A percentile compares a stretch with the other conserved stretches of the same genome.
Evolutionary conservation across 305 asterid species (phyloP).

Genomic region (Fraxinus xanthoxyloides): DNA sequence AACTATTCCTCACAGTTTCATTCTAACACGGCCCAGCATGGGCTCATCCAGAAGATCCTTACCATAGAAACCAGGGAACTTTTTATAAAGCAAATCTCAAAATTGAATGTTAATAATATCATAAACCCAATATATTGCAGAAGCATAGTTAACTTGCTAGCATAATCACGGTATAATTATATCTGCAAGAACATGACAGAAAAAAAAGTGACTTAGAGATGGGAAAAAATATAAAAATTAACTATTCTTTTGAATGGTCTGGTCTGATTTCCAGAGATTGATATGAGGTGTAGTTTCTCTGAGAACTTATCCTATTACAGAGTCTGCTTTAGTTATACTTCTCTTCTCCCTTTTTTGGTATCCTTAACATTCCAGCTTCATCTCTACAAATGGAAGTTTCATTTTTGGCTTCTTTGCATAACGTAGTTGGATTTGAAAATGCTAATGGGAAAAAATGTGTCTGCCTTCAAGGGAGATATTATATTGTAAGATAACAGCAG

Average conservation of each 20-base stretch:
- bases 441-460: not conserved
- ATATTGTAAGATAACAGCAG: not conserved
- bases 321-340: not conserved
- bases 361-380: not conserved
- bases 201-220: not conserved
- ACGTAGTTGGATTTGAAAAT: not conserved
- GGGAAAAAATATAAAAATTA: not conserved
- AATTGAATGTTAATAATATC: not conserved
- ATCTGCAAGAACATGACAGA: not conserved
- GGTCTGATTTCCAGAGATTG: not conserved
- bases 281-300: not conserved
- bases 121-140: not conserved
- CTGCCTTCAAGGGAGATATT: not conserved
- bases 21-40: not conserved
- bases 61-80: not conserved
- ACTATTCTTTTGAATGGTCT: not conserved
- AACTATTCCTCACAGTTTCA: not conserved
- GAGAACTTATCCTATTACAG: not conserved
- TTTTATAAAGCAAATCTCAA: not conserved
- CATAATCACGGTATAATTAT: not conserved
- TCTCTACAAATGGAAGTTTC: not conserved
- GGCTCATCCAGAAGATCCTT: not conserved
- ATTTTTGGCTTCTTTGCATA: not conserved
- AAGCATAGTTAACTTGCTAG: not conserved
- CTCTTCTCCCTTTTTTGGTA: not conserved